Evolutionary conservation across 441 rosid genomes (phyloP), one percentile per base, ranked within the genome.

Genomic region (Mallotus japonicus): DNA sequence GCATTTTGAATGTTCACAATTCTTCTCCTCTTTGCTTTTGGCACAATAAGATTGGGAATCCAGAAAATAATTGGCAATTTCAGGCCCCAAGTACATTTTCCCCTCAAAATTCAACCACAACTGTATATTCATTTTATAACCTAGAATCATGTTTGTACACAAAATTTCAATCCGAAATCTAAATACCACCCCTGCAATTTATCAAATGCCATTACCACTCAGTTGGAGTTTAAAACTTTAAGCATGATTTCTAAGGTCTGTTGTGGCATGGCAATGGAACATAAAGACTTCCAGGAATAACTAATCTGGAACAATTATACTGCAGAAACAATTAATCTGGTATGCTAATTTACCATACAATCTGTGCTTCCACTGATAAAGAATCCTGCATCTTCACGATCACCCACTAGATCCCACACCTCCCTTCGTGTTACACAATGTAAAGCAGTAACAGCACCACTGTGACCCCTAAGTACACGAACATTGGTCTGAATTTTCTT

Each of bases 301-400:
- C n/a, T 58, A 50, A 13, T 42, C 47, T 51, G 37, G 65, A 69
- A n/a, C 14, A 72, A 80, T 66, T 49, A 53, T 56, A 70, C 28
- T 56, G 19, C 28, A 63, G 65, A 78, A 64, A 61, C 37, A 76
- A 67, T 62, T 24, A 59, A 69, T 22, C 62, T 65, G 53, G 62
- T 75, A 77, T 69, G 75, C 73, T 40, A 69, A 83, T 82, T 74
- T 83, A 90, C 99, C 86, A 80, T 79, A 81, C 97, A 87, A 76
- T 96, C 98, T 19, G 97, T 89, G 83, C 99, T 92, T 77, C 99
- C 99, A 79, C 99, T 93, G 77, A 96, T 96, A 77, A 93, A 96
- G 92, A 93, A 92, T 75, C 99, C 98, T 71, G 98, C 97, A 90
- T 93, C 98, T 84, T 96, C 99, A 64, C 97, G 99, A 73, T 93